These are phyloP conservation scores for Umbelopsis sp. DNA, from an alignment of 371 early-diverging fungal species.

Conservation along the genomic window DNA sequence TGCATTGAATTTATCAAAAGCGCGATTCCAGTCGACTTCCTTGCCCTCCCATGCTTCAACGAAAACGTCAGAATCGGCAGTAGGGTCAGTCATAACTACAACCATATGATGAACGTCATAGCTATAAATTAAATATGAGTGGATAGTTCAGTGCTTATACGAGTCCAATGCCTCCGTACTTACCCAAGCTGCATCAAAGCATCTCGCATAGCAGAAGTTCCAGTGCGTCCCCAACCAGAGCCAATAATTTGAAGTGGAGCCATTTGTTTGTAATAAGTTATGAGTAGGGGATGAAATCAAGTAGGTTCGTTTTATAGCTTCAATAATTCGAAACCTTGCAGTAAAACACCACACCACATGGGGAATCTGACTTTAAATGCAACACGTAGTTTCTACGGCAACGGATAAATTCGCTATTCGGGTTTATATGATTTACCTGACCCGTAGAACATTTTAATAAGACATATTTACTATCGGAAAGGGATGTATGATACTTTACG, in stretches of 20 bases:
- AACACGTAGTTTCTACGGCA: neutral
- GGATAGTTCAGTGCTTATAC: no score
- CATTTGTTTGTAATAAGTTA: constrained; percentile 19
- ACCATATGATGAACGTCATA: constrained; percentile 31
- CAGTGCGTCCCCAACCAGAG: constrained; percentile 42
- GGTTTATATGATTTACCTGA: no score
- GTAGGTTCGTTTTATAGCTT: neutral
- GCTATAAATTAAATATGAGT: neutral
- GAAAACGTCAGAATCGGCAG: constrained; percentile 23
- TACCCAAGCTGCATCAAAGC: constrained; percentile 43
- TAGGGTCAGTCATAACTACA: constrained; percentile 19
- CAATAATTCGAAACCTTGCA: neutral
- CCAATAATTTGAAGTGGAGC: constrained; percentile 41
- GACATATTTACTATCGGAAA: no score
- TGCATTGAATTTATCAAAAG: constrained; percentile 33
- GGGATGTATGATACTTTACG: no score
- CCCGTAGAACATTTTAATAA: no score
- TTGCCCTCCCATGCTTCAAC: constrained; percentile 23
- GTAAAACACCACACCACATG: no score
- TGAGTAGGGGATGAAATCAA: neutral
- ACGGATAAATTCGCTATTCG: no score
- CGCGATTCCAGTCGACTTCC: constrained; percentile 35
- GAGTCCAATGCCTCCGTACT: neutral
- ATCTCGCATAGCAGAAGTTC: constrained; percentile 35
- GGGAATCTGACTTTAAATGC: neutral